Base-by-base conservation (phyloP, 305 asterid genomes). In the Plantago coronopus region DNA sequence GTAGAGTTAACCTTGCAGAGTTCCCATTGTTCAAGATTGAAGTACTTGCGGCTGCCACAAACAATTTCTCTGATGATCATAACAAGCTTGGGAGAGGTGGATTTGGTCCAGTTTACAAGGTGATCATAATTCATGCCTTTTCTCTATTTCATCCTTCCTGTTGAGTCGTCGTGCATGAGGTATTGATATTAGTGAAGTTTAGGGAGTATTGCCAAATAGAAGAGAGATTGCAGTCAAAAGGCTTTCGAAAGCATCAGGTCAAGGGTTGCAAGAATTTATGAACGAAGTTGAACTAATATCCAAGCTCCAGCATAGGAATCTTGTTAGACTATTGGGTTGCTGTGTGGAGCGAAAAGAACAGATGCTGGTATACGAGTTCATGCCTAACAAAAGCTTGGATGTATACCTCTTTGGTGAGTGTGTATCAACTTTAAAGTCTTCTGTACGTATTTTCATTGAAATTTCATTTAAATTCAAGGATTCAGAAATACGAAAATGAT, bases 61-160 rank as follows among this genome's bases (percentile, higher is more conserved):
- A 49, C 27, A 66, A 74, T 45, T 78, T 72, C 18, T 54, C 70
- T 23, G 20, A 17, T 27, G 68, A 48, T 19, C 17, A 63, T 27
- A 78, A 57, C 69, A 62, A 69, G 61, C 74, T 81, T 3, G 87
- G 84, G 31, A 61, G 57, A 72, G 87, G 87, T 27, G 87, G 87
- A 29, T 81, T 81, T 59, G 87, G 87, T 59, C 66, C 84, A 0
- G 84, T 81, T 59, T 78, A 73, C 38, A 78, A 64, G 75, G 86
- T 65, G n/a, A 18, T 12, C 12, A 0, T 4, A 31, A 15, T 9
- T 7, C 46, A 3, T 20, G 8, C 29, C 4, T 7, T 16, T 29
- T 29, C 34, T 54, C 3, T 29, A 9, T 18, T 17, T 25, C 17
- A 7, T 43, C 13, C n/a, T 47, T 21, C 37, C 4, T 21, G 8